A percentile compares a stretch with the other conserved stretches of the same genome.
Conservation (phyloP, 805 yeast genomes). For the Candida pseudofarinosa region DNA sequence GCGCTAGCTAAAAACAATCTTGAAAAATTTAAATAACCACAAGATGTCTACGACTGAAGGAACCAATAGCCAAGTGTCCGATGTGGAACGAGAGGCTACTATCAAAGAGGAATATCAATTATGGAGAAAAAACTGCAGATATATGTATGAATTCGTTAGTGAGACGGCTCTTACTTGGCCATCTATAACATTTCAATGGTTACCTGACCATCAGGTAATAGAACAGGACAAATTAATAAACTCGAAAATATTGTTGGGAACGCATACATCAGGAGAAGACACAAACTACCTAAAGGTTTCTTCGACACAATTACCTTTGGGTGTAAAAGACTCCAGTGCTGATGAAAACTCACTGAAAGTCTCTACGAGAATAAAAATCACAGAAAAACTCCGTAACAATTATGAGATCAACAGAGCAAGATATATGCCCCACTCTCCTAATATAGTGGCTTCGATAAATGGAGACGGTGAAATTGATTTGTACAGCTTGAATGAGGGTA, state of each 20-base stretch:
- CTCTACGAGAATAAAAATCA: slow-evolving; percentile 55
- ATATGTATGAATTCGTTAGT: slow-evolving; percentile 78
- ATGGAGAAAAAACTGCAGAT: slow-evolving; percentile 78
- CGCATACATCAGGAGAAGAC: slow-evolving; percentile 71
- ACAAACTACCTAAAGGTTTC: slow-evolving; percentile 64
- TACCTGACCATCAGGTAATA: slow-evolving; percentile 40
- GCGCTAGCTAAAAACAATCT: background rate
- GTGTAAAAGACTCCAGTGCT: slow-evolving; percentile 14
- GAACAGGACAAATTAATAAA: slow-evolving; percentile 28
- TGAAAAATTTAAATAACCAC: background rate
- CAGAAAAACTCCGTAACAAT: slow-evolving; percentile 55
- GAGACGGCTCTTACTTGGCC: slow-evolving; percentile 85
- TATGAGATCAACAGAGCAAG: slow-evolving; percentile 74
- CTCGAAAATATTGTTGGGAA: slow-evolving; percentile 59
- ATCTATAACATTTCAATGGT: slow-evolving; percentile 73
- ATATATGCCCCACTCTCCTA: slow-evolving; percentile 58
- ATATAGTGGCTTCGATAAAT: slow-evolving; percentile 59
- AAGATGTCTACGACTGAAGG: background rate
- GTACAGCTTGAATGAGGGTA: slow-evolving; percentile 37
- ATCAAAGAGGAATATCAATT: slow-evolving; percentile 66
- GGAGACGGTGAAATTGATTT: slow-evolving; percentile 61
- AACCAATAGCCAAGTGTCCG: background rate
- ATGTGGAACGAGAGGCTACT: slow-evolving; percentile 35
- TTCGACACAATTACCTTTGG: slow-evolving; percentile 50
- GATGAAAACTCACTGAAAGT: slow-evolving; percentile 19